phyloP scores from a whole-genome alignment of 2,329 filamentous ascomycete genomes.

The Pestalotiopsis sp. region DNA sequence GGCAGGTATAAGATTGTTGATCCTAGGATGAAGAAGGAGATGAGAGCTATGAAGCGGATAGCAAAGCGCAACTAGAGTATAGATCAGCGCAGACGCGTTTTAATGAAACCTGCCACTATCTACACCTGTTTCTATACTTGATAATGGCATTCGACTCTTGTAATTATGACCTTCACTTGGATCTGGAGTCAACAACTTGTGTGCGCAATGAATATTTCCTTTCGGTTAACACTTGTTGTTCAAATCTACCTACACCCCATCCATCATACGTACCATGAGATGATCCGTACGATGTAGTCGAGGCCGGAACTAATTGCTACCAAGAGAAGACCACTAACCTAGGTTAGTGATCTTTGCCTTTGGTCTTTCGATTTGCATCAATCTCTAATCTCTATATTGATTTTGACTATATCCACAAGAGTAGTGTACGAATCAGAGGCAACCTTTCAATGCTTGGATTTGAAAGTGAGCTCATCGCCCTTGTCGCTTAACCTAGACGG shows the following conservation, averaged over 20 bases:
- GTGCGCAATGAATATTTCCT: too few species aligned
- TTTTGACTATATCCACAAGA: background rate
- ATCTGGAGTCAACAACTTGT: too few species aligned
- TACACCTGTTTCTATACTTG: background rate
- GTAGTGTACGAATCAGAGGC: background rate
- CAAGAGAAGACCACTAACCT: too few species aligned
- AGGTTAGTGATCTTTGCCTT: too few species aligned
- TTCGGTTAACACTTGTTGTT: too few species aligned
- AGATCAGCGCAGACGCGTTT: background rate
- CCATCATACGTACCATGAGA: too few species aligned
- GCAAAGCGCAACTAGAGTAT: slow-evolving; percentile 18
- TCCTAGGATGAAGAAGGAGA: slow-evolving; percentile 29
- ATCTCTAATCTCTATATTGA: background rate
- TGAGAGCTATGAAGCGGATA: slow-evolving; percentile 26
- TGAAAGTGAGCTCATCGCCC: slow-evolving; percentile 4
- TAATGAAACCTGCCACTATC: background rate
- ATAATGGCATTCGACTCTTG: too few species aligned
- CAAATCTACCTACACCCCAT: too few species aligned
- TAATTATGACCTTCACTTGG: too few species aligned
- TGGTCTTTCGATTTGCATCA: background rate
- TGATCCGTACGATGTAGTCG: too few species aligned
- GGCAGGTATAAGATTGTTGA: slow-evolving; percentile 93
- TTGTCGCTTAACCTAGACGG: background rate
- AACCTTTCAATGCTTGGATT: background rate
- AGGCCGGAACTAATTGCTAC: too few species aligned